phyloP scores from a whole-genome alignment of 2,329 filamentous ascomycete genomes.

The Xylaria sp. region DNA sequence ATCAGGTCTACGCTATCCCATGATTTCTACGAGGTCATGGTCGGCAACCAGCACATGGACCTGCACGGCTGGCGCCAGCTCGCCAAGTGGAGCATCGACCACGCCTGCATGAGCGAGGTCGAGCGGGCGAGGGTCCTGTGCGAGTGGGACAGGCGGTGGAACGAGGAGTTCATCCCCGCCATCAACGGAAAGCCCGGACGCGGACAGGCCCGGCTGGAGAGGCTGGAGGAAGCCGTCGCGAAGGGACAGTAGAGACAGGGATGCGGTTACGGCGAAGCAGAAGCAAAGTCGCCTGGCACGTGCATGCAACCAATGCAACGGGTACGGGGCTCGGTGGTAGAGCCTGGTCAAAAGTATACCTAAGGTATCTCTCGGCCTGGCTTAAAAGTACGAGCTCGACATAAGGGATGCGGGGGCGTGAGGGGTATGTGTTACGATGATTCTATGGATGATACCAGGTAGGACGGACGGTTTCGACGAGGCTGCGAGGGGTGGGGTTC shows the following conservation, averaged over 20 bases:
- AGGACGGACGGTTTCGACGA: not conserved
- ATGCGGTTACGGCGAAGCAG: slow-evolving; percentile 3
- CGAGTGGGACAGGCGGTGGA: slow-evolving; percentile 61
- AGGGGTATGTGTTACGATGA: not conserved
- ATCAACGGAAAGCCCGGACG: slow-evolving; percentile 46
- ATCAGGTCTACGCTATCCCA: slow-evolving; percentile 69
- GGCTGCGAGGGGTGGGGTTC: not conserved
- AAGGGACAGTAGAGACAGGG: slow-evolving; percentile 9
- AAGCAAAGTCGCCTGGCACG: not conserved
- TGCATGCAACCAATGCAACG: too few species aligned
- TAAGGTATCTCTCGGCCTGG: not conserved
- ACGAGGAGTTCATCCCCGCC: slow-evolving; percentile 52
- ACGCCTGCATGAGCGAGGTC: slow-evolving; percentile 54
- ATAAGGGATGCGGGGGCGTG: not conserved
- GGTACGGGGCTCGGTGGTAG: too few species aligned
- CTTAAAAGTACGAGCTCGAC: not conserved
- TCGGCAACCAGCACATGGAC: slow-evolving; percentile 67
- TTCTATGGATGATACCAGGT: not conserved
- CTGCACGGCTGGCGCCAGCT: slow-evolving; percentile 74
- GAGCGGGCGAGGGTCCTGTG: slow-evolving; percentile 43
- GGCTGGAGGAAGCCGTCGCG: slow-evolving; percentile 5
- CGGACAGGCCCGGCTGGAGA: slow-evolving; percentile 12
- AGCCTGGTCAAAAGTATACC: not conserved
- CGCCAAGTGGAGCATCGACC: slow-evolving; percentile 63
- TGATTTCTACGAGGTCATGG: slow-evolving; percentile 77